A percentile compares a stretch with the other conserved stretches of the same genome.
These are phyloP conservation scores for Setomelanomma holmii DNA, from an alignment of 2,329 filamentous ascomycete genomes.

Conservation along the genomic window DNA sequence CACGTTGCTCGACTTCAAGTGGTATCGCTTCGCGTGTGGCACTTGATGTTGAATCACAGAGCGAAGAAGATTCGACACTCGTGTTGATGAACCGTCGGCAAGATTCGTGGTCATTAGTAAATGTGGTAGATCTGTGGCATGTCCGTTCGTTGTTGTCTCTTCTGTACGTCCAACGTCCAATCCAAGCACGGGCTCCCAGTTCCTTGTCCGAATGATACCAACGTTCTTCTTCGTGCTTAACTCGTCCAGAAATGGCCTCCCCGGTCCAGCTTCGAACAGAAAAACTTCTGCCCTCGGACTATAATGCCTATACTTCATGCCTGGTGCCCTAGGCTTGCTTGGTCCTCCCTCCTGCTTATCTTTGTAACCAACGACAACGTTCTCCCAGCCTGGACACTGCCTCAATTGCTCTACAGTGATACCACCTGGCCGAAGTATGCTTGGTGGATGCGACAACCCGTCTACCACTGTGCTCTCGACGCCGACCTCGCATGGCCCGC, in stretches of 20 bases:
- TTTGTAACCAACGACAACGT: conserved; percentile 77
- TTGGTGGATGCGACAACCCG: conserved; percentile 80
- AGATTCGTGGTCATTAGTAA: background rate
- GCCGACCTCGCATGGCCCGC: conserved; percentile 83
- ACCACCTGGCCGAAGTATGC: conserved; percentile 85
- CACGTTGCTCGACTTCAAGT: conserved; percentile 9
- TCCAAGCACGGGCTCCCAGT: conserved; percentile 32
- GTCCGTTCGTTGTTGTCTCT: conserved; percentile 3
- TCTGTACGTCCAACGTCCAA: conserved; percentile 9
- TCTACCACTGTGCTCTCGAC: conserved; percentile 98
- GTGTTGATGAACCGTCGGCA: conserved; percentile 2
- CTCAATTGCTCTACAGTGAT: conserved; percentile 82
- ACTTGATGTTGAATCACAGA: conserved; percentile 44
- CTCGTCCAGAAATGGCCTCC: conserved; percentile 35
- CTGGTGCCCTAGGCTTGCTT: conserved; percentile 78
- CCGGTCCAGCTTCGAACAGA: conserved; percentile 71
- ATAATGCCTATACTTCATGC: conserved; percentile 99
- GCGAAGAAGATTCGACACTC: conserved; percentile 41
- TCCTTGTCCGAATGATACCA: conserved; percentile 50
- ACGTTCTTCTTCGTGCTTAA: conserved; percentile 40
- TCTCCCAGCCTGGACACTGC: conserved; percentile 79
- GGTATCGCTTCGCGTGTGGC: conserved; percentile 34
- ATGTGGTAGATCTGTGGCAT: conserved; percentile 17
- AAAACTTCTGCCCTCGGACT: conserved; percentile 87
- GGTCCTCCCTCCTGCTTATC: conserved; percentile 70